Conservation (phyloP, 2,329 filamentous ascomycete genomes). For the Claviceps humidiphila region DNA sequence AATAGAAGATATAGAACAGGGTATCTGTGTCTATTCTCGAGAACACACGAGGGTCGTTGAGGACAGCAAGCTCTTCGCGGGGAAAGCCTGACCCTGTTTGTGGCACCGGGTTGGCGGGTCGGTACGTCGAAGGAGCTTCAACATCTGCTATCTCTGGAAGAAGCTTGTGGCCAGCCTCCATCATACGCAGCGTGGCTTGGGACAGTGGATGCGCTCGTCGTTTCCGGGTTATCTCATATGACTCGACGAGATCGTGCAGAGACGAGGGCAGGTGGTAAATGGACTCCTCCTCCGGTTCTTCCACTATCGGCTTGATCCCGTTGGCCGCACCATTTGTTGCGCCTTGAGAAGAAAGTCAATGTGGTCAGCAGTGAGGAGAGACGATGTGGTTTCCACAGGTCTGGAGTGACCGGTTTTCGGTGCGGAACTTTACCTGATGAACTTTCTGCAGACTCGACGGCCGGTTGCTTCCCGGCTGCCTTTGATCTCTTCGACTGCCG, state of each 20-base stretch:
- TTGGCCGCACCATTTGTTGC: conserved; percentile 41
- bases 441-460: conserved; percentile 28
- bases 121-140: conserved; percentile 72
- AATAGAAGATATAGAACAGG: conserved; percentile 98
- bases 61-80: conserved; percentile 79
- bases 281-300: conserved; percentile 53
- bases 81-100: conserved; percentile 71
- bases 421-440: conserved; percentile 27
- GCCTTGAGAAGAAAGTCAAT: conserved; percentile 7
- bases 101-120: conserved; percentile 67
- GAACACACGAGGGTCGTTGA: conserved; percentile 83
- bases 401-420: neutral
- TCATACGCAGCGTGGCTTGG: conserved; percentile 57
- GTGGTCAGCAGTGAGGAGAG: neutral
- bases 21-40: conserved; percentile 86
- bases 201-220: conserved; percentile 48
- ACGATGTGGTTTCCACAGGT: neutral
- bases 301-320: conserved; percentile 32
- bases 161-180: conserved; percentile 59
- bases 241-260: conserved; percentile 79
- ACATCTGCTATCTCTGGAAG: conserved; percentile 67
- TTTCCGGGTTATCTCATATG: conserved; percentile 73
- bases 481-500: conserved; percentile 27
- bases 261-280: conserved; percentile 87
- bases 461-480: conserved; percentile 30